Evolutionary conservation across 176 grass and related monocot species (phyloP), one percentile per base, ranked within the genome.

Genomic region (Aegilops umbellulata): DNA sequence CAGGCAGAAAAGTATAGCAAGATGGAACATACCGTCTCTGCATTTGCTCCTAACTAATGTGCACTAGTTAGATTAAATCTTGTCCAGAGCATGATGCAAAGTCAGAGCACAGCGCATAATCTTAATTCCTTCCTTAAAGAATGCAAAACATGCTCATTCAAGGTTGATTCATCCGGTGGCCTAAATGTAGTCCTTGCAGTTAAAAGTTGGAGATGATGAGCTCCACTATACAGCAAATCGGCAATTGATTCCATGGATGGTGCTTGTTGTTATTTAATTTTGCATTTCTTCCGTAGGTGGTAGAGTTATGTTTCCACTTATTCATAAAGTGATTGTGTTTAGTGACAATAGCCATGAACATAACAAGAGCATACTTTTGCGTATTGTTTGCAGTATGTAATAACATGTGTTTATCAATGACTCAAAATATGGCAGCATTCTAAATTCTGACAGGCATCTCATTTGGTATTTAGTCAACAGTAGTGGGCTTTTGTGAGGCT

Each of bases 391-490:
- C 65, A 7, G 25, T 80, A 65, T 80, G 41, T 65, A 46, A 66
- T 47, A 30, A 42, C 41, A 65, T 80, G 23, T 74, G 19, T 73
- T 83, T 83, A 16, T 39, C 19, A 62, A 62, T 35, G 82, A 44
- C 53, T 73, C 16, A 31, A 31, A 60, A 74, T 60, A 62, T 62
- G 53, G 53, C 35, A 29, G 38, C 78, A 66, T 66, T 80, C 15
- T 65, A 46, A 46, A 80, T 64, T 64, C 35, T 80, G 38, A 65
- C 77, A 64, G 14, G 77, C 36, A 80, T 42, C n/a, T 64, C 23
- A 38, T 70, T 36, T 58, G 64, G 46, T 39, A 62, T 29, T 63
- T 23, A 64, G 34, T 53, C 53, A 82, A 71, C 39, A 26, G 34
- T 38, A 70, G 46, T 82, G 65, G 20, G 22, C 7, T 58, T 24